Base-by-base conservation (phyloP, 257 asterid genomes). In the Avicennia marina region DNA sequence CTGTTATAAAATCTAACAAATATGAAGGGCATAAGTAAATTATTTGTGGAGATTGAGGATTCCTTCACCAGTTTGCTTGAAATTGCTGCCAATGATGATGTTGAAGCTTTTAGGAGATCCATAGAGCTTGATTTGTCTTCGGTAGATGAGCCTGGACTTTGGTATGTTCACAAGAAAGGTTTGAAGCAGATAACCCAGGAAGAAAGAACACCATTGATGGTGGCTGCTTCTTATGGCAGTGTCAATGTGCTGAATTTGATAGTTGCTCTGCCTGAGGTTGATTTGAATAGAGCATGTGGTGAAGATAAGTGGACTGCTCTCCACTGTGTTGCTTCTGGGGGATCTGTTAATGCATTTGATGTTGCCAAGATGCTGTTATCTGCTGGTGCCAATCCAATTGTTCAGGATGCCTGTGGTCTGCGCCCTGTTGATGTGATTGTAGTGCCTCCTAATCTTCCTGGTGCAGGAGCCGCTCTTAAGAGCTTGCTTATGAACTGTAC, bases 321-420 rank as follows among this genome's bases (percentile, higher is more conserved):
- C 43, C 98, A 91, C 55, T 88, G 94, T 81, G 98, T 97, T 27
- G 74, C 95, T 7, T 83, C 77, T 17, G 85, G 97, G 48, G 97
- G 95, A 22, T 81, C 95, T 38, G 66, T 66, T 20, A 60, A 81
- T 39, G 87, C 77, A 7, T 59, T 71, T 44, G 82, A 66, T n/a
- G 84, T 75, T 27, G 78, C 81, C 24, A 83, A 79, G 66, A 71
- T 85, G 53, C 81, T 91, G 13, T 57, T 91, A 3, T 86, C 93
- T 5, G 90, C 90, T 52, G 98, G 98, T 42, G 95, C 97, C 1
- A 89, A 88, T 76, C 95, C 95, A 2, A 86, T 78, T 66, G 36
- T 83, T 9, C 86, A 78, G 65, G 98, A 89, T 67, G 71, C 75
- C 13, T 42, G 26, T 46, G 89, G 95, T 26, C 75, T 52, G 21